Base-by-base conservation (phyloP, 495 filamentous ascomycete genomes). In the Xylaria flabelliformis region DNA sequence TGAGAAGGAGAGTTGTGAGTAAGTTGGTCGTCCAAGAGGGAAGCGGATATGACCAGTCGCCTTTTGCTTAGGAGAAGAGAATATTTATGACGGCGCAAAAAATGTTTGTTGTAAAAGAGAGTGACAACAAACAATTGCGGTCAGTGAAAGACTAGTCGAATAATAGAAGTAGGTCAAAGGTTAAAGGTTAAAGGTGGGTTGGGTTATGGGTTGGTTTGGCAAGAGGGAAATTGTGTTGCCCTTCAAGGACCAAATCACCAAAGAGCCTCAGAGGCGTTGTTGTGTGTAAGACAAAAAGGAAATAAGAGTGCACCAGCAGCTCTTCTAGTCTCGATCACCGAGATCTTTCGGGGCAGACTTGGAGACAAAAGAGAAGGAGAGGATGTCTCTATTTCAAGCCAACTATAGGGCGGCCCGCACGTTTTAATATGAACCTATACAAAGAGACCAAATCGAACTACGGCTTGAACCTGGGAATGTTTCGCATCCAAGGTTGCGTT, bases 171-270 rank as follows among this genome's bases (percentile, higher is more conserved):
- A 39, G 36, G 4, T 39, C 36, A 39, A 39, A 39, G 36, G 36
- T 8, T 39, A 39, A 39, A 39, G 15, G 48, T 50, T 39, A 58
- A 72, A 55, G 15, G 62, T 51, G 71, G 26, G 26, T 29, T 29
- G 26, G 26, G 24, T 53, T 59, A 50, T 36, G 36, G 12, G 17
- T 65, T 39, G 51, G 39, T 13, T 32, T 67, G 41, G 67, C 24
- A 75, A 56, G 36, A 39, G 36, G 36, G 19, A 46, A 73, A 70
- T 41, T 26, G 67, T 39, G 7, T 67, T 26, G 72, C 71, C 74
- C 75, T 21, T 79, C 77, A 64, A 77, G 77, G 77, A 79, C 77
- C 32, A 70, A 29, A 39, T 9, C 53, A 44, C 21, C 56, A 24
- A 46, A 70, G 26, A 62, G 58, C 67, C 56, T 70, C 67, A 63